phyloP scores from a whole-genome alignment of 345 rosid species.

The Kandelia obovata region DNA sequence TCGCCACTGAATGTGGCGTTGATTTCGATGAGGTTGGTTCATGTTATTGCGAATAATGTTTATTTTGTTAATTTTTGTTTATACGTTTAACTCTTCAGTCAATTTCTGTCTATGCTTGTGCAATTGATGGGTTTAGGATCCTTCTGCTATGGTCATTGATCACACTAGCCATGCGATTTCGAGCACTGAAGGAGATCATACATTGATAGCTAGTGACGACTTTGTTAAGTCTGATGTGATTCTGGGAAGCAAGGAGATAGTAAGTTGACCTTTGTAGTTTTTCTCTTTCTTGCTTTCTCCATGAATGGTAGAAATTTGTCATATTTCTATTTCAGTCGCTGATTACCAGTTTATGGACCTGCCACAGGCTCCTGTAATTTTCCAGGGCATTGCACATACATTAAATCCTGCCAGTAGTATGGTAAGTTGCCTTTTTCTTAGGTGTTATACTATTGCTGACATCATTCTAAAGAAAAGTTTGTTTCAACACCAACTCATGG shows the following conservation, averaged over 20 bases:
- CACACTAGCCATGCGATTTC: constrained; percentile 47
- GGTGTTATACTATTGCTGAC: no score
- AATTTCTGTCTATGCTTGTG: background rate
- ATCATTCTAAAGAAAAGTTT: no score
- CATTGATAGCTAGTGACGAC: constrained; percentile 53
- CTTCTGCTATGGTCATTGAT: constrained; percentile 55
- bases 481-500: background rate
- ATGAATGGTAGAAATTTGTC: no score
- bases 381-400: constrained; percentile 55
- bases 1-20: constrained; percentile 52
- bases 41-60: background rate
- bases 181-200: constrained; percentile 50
- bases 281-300: background rate
- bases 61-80: background rate
- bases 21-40: constrained; percentile 58
- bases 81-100: background rate
- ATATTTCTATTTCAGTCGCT: background rate
- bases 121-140: constrained; percentile 37
- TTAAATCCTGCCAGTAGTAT: constrained; percentile 44
- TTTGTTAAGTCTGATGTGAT: constrained; percentile 49
- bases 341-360: background rate
- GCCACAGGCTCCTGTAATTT: constrained; percentile 50
- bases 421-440: constrained; percentile 25
- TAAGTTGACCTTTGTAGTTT: constrained; percentile 10
- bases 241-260: constrained; percentile 48